Base-by-base conservation (phyloP, 1,284 basidiomycete species). In the Trametes versicolor region DNA sequence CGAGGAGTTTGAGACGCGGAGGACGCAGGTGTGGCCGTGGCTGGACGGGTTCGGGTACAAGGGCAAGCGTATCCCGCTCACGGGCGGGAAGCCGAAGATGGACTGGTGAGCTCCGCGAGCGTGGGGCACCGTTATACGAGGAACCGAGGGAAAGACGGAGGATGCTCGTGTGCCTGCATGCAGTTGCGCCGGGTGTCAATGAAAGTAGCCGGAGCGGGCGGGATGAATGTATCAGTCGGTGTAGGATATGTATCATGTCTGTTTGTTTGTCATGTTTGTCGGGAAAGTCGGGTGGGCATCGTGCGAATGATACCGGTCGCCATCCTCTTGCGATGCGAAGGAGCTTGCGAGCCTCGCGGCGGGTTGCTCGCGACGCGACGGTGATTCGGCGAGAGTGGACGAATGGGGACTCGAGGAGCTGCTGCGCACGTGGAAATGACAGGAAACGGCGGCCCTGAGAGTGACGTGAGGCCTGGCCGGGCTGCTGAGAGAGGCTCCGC, bases 41-140 rank as follows among this genome's bases (percentile, higher is more conserved):
- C 80, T 98, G 77, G 94, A 98, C 76, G 96, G 96, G 57, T 93
- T 96, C 67, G 95, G 94, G 45, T 96, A 95, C 80, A 86, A 91
- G 77, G 91, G 90, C 60, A 85, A 84, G 58, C 91, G 89, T 76
- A 91, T 93, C 59, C 85, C 89, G 2, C 78, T 92, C 48, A 75
- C 81, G 17, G 77, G 82, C 23, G 75, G 74, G 39, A 81, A 79
- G 68, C 78, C 81, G 68, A 89, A 87, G 79, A 91, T 88, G 77
- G 94, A 96, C 65, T 96, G 94, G 94, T 96, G 81, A 84, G 61
- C 48, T 49, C 48, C 17, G n/a, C 41, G n/a, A n/a, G n/a, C n/a
- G n/a, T n/a, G 39, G 2, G 29, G 4, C 29, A 32, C 29, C 29
- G 29, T 12, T n/a, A 41, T 13, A 41, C 45, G 45, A n/a, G 45